A percentile compares a stretch with the other conserved stretches of the same genome.
These are phyloP conservation scores for Monosporascus cannonballus DNA, from an alignment of 2,329 filamentous ascomycete species.

Conservation along the genomic window DNA sequence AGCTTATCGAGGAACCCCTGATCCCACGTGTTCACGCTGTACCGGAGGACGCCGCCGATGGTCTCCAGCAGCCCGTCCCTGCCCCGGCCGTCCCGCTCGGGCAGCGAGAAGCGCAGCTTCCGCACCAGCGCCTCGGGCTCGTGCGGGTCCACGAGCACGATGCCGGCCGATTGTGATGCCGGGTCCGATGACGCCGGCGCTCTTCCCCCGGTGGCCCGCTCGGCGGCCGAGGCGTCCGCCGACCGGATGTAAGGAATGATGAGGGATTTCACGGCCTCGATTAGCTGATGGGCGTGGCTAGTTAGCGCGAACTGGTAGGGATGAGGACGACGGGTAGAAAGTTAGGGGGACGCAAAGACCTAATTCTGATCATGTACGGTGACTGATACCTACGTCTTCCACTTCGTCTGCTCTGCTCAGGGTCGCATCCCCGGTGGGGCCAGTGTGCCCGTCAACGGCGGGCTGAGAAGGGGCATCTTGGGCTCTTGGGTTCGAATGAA, in stretches of 20 bases:
- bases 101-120: slow-evolving; percentile 53
- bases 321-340: not conserved
- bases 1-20: slow-evolving; percentile 96
- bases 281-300: slow-evolving; percentile 44
- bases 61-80: slow-evolving; percentile 69
- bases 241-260: slow-evolving; percentile 64
- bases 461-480: slow-evolving; percentile 4
- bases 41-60: slow-evolving; percentile 65
- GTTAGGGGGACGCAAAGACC: not conserved
- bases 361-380: not conserved
- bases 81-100: slow-evolving; percentile 48
- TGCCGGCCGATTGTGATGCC: slow-evolving; percentile 23
- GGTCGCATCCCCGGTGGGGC: not conserved
- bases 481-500: not conserved
- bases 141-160: slow-evolving; percentile 58
- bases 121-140: slow-evolving; percentile 51
- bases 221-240: slow-evolving; percentile 57
- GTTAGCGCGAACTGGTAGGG: not conserved
- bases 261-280: slow-evolving; percentile 60
- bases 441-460: slow-evolving; percentile 6
- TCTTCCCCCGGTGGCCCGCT: slow-evolving; percentile 47
- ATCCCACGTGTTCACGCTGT: slow-evolving; percentile 98
- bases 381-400: slow-evolving; percentile 34
- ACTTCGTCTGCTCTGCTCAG: slow-evolving; percentile 37
- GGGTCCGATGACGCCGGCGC: slow-evolving; percentile 30